Percentiles rank a stretch among this genome's conserved stretches.
These are phyloP conservation scores for Suhomyces kunorum DNA, from an alignment of 1,139 yeast genomes.

Conservation along the genomic window DNA sequence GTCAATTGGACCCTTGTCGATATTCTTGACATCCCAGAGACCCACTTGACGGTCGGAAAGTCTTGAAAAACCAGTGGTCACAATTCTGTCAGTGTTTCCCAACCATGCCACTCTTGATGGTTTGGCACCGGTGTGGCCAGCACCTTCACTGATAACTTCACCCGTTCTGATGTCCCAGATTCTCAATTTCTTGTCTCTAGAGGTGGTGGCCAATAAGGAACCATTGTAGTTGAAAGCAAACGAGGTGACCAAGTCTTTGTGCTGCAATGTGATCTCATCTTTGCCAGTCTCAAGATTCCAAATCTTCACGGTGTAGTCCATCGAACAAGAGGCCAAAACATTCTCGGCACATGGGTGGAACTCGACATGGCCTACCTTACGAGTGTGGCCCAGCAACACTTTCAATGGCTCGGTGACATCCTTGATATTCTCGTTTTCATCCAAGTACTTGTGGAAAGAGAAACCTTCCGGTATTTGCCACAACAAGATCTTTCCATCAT, in stretches of 20 bases:
- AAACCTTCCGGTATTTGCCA: slow-evolving; percentile 87
- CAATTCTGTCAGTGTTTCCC: slow-evolving; percentile 80
- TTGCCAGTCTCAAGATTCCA: slow-evolving; percentile 86
- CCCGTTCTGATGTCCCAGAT: slow-evolving; percentile 88
- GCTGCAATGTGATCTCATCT: slow-evolving; percentile 71
- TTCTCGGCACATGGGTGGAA: slow-evolving; percentile 88
- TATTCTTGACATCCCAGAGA: slow-evolving; percentile 79
- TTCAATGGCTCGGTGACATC: slow-evolving; percentile 71
- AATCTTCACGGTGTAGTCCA: slow-evolving; percentile 85
- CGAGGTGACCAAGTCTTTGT: slow-evolving; percentile 86
- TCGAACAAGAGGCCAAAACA: slow-evolving; percentile 84
- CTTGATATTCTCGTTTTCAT: slow-evolving; percentile 61
- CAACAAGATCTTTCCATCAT: slow-evolving; percentile 83
- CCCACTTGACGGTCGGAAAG: slow-evolving; percentile 94
- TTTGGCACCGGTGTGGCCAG: slow-evolving; percentile 92
- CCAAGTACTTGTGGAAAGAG: slow-evolving; percentile 62
- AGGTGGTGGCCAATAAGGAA: slow-evolving; percentile 78
- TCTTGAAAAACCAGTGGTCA: slow-evolving; percentile 94
- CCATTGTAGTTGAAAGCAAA: slow-evolving; percentile 91
- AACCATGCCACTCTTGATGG: slow-evolving; percentile 86
- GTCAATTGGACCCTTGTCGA: slow-evolving; percentile 81
- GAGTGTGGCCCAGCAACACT: slow-evolving; percentile 76
- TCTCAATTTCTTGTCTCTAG: slow-evolving; percentile 88
- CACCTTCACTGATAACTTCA: slow-evolving; percentile 75
- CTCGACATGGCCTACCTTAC: slow-evolving; percentile 91